A percentile compares a stretch with the other conserved stretches of the same genome.
phyloP scores from a whole-genome alignment of 768 basidiomycete species.

The Rossbeevera mucosa region DNA sequence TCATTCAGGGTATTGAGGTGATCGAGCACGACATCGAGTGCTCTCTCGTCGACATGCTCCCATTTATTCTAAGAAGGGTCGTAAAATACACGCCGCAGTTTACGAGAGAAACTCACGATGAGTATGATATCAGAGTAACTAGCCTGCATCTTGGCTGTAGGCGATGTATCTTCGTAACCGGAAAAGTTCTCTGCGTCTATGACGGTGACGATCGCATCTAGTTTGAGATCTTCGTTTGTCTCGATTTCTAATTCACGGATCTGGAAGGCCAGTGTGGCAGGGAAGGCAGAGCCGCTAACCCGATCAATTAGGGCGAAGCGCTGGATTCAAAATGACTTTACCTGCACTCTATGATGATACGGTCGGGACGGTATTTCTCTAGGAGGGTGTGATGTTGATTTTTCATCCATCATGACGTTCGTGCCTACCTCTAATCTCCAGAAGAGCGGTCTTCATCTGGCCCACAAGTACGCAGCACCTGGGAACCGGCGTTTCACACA shows the following conservation, averaged over 20 bases:
- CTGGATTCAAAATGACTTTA: slow-evolving; percentile 31
- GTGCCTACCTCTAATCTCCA: slow-evolving; percentile 77
- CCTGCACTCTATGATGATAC: slow-evolving; percentile 96
- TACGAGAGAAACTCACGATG: slow-evolving; percentile 48
- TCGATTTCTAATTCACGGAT: slow-evolving; percentile 85
- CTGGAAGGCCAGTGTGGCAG: slow-evolving; percentile 92
- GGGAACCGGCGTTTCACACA: neutral
- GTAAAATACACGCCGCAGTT: neutral
- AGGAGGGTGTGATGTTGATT: neutral
- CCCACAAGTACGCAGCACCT: slow-evolving; percentile 95
- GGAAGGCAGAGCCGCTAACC: slow-evolving; percentile 85
- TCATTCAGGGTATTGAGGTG: slow-evolving; percentile 89
- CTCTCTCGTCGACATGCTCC: slow-evolving; percentile 76
- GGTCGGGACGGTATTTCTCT: slow-evolving; percentile 83
- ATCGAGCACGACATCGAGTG: slow-evolving; percentile 79
- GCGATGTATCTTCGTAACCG: slow-evolving; percentile 90
- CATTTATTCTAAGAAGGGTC: slow-evolving; percentile 69
- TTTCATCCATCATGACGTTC: neutral
- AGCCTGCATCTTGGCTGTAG: slow-evolving; percentile 92
- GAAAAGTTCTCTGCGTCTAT: slow-evolving; percentile 87
- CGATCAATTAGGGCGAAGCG: neutral
- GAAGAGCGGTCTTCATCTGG: slow-evolving; percentile 85
- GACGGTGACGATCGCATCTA: slow-evolving; percentile 91
- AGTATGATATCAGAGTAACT: slow-evolving; percentile 90
- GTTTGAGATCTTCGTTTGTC: slow-evolving; percentile 65